Conservation (phyloP, 2,329 filamentous ascomycete species). For the Alternaria burnsii region DNA sequence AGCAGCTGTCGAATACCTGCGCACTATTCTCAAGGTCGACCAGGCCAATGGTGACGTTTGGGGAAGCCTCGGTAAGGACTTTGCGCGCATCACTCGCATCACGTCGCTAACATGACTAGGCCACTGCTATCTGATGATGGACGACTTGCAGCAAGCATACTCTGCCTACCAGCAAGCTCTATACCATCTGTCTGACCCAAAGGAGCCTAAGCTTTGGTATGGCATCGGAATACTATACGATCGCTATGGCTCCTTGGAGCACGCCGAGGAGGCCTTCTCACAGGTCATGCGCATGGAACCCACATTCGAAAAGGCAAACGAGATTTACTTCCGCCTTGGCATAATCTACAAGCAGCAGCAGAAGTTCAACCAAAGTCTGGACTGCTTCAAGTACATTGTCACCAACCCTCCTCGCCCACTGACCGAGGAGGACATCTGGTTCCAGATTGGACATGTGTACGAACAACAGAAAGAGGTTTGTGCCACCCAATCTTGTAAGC, state of each 20-base stretch:
- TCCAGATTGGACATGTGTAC: conserved; percentile 98
- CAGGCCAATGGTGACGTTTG: conserved; percentile 91
- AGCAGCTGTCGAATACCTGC: conserved; percentile 91
- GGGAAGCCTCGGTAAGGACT: conserved; percentile 82
- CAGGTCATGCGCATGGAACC: conserved; percentile 99
- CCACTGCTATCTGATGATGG: conserved; percentile 99
- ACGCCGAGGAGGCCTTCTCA: conserved; percentile 97
- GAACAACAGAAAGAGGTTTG: conserved; percentile 98
- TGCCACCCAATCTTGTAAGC: conserved; percentile 24
- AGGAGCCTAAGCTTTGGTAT: conserved; percentile 99
- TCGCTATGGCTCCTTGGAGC: conserved; percentile 92
- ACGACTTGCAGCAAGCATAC: conserved; percentile 95
- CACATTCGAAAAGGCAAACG: conserved; percentile 97
- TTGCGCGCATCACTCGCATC: neutral
- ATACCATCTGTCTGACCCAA: conserved; percentile 90
- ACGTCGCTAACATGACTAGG: conserved; percentile 60
- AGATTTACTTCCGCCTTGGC: conserved; percentile 98
- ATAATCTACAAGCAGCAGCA: conserved; percentile 99
- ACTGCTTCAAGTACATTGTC: conserved; percentile 99
- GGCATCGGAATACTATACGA: conserved; percentile 98
- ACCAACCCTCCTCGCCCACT: conserved; percentile 88
- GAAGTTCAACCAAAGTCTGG: conserved; percentile 90
- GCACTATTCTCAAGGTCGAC: conserved; percentile 90
- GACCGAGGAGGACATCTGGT: conserved; percentile 99
- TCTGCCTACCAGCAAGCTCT: conserved; percentile 95